Conservation (phyloP, 305 asterid genomes). For the Solanum chacoense region DNA sequence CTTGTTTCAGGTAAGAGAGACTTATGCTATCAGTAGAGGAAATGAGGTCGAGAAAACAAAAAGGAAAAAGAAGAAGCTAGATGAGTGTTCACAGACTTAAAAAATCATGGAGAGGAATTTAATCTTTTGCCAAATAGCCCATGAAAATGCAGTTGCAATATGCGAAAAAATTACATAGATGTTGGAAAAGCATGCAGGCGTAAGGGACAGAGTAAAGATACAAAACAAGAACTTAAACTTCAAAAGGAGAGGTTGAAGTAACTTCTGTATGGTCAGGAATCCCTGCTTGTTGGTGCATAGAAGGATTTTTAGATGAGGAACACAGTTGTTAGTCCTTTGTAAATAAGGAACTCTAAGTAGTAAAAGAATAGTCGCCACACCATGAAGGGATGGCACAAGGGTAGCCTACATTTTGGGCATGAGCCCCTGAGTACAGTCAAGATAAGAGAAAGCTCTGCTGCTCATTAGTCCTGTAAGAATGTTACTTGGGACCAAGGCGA, state of each 20-base stretch:
- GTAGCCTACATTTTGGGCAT: neutral
- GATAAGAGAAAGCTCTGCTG: neutral
- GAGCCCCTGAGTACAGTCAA: neutral
- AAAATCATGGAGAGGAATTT: neutral
- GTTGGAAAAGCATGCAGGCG: neutral
- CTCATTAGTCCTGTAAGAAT: neutral
- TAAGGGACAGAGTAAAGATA: neutral
- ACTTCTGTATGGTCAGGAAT: neutral
- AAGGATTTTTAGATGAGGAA: neutral
- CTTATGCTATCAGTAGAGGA: neutral
- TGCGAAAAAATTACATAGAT: neutral
- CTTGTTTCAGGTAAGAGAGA: neutral
- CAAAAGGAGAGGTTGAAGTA: neutral
- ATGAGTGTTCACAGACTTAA: neutral
- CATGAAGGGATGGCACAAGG: neutral
- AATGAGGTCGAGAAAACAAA: neutral
- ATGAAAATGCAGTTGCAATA: neutral
- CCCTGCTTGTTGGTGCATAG: neutral
- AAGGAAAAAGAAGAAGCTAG: neutral
- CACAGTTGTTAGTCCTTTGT: neutral
- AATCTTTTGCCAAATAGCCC: neutral
- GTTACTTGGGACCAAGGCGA: neutral
- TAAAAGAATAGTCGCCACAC: neutral
- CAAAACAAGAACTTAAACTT: neutral
- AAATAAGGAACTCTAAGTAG: neutral